A percentile compares a stretch with the other conserved stretches of the same genome.
These are phyloP conservation scores for Fusarium penzigii DNA, from an alignment of 2,329 filamentous ascomycete species.

Conservation along the genomic window DNA sequence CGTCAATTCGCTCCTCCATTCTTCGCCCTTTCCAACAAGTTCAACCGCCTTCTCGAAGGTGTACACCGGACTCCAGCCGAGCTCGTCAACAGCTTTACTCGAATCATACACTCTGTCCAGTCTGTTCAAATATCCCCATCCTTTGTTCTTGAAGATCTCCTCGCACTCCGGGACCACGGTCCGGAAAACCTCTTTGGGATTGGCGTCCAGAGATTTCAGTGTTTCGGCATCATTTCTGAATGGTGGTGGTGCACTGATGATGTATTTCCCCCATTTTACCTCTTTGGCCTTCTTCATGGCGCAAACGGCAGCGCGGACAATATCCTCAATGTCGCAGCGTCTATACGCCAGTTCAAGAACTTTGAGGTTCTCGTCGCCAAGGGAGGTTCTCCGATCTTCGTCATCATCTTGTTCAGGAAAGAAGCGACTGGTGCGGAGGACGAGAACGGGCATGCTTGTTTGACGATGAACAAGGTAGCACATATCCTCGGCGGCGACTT, in stretches of 20 bases:
- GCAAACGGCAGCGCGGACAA: slow-evolving; percentile 43
- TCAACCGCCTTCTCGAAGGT: slow-evolving; percentile 41
- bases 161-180: slow-evolving; percentile 28
- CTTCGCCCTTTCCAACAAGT: slow-evolving; percentile 35
- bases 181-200: slow-evolving; percentile 34
- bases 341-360: slow-evolving; percentile 49
- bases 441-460: slow-evolving; percentile 40
- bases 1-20: slow-evolving; percentile 42
- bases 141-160: slow-evolving; percentile 32
- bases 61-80: slow-evolving; percentile 45
- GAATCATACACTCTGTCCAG: slow-evolving; percentile 50
- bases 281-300: slow-evolving; percentile 37
- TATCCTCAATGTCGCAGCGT: slow-evolving; percentile 45
- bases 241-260: slow-evolving; percentile 46
- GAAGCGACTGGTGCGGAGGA: slow-evolving; percentile 50
- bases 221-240: slow-evolving; percentile 35
- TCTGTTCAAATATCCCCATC: slow-evolving; percentile 40
- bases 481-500: slow-evolving; percentile 49
- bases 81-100: slow-evolving; percentile 39
- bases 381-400: slow-evolving; percentile 36
- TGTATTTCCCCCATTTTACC: slow-evolving; percentile 42
- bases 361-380: slow-evolving; percentile 47
- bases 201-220: slow-evolving; percentile 35
- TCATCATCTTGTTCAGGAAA: slow-evolving; percentile 51
- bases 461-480: slow-evolving; percentile 44